Evolutionary conservation across 228 moss, liverwort and hornwort species (phyloP).

Genomic region (Sphagnum fallax): DNA sequence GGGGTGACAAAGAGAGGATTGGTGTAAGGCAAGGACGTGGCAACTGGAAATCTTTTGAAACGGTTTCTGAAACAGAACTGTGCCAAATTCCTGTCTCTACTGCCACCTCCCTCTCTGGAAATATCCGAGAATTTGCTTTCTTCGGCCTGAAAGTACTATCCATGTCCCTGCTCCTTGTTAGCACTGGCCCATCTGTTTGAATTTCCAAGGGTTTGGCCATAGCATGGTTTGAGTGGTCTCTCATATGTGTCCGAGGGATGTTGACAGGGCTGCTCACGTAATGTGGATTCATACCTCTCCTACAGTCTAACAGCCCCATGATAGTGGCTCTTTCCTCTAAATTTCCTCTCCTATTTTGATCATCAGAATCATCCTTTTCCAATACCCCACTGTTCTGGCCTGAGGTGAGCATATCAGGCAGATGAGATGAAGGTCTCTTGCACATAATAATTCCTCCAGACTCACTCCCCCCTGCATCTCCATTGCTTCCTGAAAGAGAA

Average conservation of each 20-base stretch:
- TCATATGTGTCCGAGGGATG: conserved; percentile 44
- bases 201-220: conserved; percentile 16
- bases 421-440: conserved; percentile 72
- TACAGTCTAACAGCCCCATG: conserved; percentile 13
- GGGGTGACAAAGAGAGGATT: conserved; percentile 65
- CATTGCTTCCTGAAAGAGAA: conserved; percentile 20
- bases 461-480: conserved; percentile 31
- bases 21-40: conserved; percentile 52
- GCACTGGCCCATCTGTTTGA: conserved; percentile 81
- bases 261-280: conserved; percentile 55
- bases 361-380: conserved; percentile 24
- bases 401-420: conserved; percentile 72
- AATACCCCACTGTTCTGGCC: conserved; percentile 41
- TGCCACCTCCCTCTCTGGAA: conserved; percentile 16
- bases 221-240: conserved; percentile 22
- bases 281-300: conserved; percentile 9
- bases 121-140: conserved; percentile 7
- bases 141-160: background rate
- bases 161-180: conserved; percentile 12
- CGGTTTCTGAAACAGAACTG: conserved; percentile 30
- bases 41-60: conserved; percentile 49
- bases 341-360: conserved; percentile 17
- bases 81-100: conserved; percentile 16
- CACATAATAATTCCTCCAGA: conserved; percentile 17
- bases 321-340: conserved; percentile 11